Base-by-base conservation (phyloP, 2,329 filamentous ascomycete genomes). In the Huntiella savannae region DNA sequence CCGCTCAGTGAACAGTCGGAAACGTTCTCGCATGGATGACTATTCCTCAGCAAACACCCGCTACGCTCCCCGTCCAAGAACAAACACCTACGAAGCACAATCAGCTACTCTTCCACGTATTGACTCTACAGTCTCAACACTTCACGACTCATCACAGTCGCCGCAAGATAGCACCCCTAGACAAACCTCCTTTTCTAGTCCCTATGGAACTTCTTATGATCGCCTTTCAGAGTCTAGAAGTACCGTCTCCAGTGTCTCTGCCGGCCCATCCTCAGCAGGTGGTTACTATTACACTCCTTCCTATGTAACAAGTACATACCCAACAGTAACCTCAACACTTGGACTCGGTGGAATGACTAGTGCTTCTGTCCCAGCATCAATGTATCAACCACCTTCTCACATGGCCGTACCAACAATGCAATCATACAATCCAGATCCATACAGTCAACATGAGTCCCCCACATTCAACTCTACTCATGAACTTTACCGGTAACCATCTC, bases 1-100 rank as follows among this genome's bases (percentile, higher is more conserved):
- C 39, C 70, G 82, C 48, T 70, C 70, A 15, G 63, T 65, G 53
- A 64, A 62, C 4, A 68, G 65, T 13, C 62, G 65, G 48, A 73
- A 69, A 55, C 62, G 65, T 22, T 51, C 52, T 38, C 53, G 33
- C 44, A 54, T 49, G 46, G 51, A 50, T 13, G 50, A 51, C 35
- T 49, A 47, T 22, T 42, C 45, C 2, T 28, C 22, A 7, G 22
- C 22, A 7, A 44, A 47, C 33, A 40, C 42, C 7, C 48, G 48
- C 16, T 50, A 47, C 11, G 33, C 37, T n/a, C 33, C 40, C 4
- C 48, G 48, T 11, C 36, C 48, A 16, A 40, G 48, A 4, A 41
- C 40, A 41, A 52, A 39, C 53, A 53, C 42, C 36, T 54, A 48
- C 44, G 49, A 44, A 34, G 43, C 33, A 8, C 41, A 43, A 13